phyloP scores from a whole-genome alignment of 2,329 filamentous ascomycete species.

The Hortaea werneckii region DNA sequence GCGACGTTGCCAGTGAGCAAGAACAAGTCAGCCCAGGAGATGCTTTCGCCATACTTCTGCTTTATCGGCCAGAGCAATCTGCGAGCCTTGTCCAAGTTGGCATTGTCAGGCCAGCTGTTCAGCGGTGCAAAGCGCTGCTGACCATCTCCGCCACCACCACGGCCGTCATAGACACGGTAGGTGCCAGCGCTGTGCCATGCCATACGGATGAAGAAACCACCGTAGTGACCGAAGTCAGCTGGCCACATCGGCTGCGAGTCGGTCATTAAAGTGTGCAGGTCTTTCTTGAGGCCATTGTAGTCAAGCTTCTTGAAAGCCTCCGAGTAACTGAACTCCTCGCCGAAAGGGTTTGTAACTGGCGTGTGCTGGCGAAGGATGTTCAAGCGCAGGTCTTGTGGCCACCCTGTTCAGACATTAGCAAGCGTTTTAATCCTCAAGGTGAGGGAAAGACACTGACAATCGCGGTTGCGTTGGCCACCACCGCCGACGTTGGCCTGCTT shows the following conservation, averaged over 20 bases:
- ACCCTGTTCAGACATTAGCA: slow-evolving; percentile 35
- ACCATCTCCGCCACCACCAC: slow-evolving; percentile 59
- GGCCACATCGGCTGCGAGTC: slow-evolving; percentile 76
- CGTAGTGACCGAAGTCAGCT: slow-evolving; percentile 72
- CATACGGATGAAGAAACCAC: slow-evolving; percentile 70
- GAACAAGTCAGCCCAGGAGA: slow-evolving; percentile 68
- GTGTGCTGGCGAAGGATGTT: slow-evolving; percentile 66
- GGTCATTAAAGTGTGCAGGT: slow-evolving; percentile 61
- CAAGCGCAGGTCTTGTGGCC: slow-evolving; percentile 58
- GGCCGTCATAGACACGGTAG: slow-evolving; percentile 64
- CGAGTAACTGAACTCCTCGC: slow-evolving; percentile 58
- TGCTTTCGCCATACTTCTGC: slow-evolving; percentile 75
- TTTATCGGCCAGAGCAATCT: slow-evolving; percentile 73
- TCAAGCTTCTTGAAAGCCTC: slow-evolving; percentile 63
- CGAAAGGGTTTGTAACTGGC: slow-evolving; percentile 51
- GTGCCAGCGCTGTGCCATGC: slow-evolving; percentile 74
- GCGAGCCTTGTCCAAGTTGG: slow-evolving; percentile 68
- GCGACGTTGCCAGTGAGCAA: slow-evolving; percentile 67
- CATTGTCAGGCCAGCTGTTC: slow-evolving; percentile 76
- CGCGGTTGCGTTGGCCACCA: slow-evolving; percentile 51
- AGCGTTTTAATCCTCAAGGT: slow-evolving; percentile 39
- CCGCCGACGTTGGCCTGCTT: slow-evolving; percentile 21
- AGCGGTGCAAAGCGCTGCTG: slow-evolving; percentile 73
- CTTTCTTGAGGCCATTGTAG: slow-evolving; percentile 63
- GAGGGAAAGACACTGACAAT: background rate